Evolutionary conservation across 1,284 basidiomycete species (phyloP), one percentile per base, ranked within the genome.

Genomic region (Ustilago trichophora): DNA sequence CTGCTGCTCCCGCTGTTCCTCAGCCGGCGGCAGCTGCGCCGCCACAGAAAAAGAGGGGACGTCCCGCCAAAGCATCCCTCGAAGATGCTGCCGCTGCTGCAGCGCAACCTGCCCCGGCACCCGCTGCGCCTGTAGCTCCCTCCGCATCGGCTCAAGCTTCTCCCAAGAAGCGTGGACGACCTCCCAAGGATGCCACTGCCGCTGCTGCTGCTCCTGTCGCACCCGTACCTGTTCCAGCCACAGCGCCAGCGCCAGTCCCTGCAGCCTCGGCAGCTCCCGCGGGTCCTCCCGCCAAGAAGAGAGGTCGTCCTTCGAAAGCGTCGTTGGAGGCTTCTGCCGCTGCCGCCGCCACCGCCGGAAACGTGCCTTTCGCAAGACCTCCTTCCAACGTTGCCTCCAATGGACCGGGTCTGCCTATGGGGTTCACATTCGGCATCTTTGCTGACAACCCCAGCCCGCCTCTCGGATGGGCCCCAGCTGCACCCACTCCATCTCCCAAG

Each of bases 221-320:
- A n/a, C n/a, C n/a, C n/a, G n/a, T n/a, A n/a, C n/a, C n/a, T n/a
- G n/a, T n/a, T n/a, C n/a, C n/a, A n/a, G n/a, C n/a, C n/a, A n/a
- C n/a, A n/a, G n/a, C n/a, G n/a, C n/a, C n/a, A n/a, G n/a, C n/a
- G n/a, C n/a, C n/a, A n/a, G n/a, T n/a, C n/a, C n/a, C n/a, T 15
- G 38, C 37, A 8, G 57, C 26, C 12, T 27, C 41, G n/a, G 41
- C 25, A 6, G 13, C 43, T 9, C 19, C 47, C 8, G 31, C 4
- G 12, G 38, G 38, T 35, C 36, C 47, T 46, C 25, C 58, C n/a
- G 53, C 44, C 26, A 59, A 49, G 42, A 65, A 65, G 62, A 44
- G 62, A 7, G 62, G 62, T 4, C 62, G 62, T 15, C 62, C 62
- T n/a, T 57, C 54, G 3, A 64, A 64, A 25, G 54, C 55, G n/a